These are phyloP conservation scores for Obba rivulosa DNA, from an alignment of 768 basidiomycete genomes.

Conservation along the genomic window DNA sequence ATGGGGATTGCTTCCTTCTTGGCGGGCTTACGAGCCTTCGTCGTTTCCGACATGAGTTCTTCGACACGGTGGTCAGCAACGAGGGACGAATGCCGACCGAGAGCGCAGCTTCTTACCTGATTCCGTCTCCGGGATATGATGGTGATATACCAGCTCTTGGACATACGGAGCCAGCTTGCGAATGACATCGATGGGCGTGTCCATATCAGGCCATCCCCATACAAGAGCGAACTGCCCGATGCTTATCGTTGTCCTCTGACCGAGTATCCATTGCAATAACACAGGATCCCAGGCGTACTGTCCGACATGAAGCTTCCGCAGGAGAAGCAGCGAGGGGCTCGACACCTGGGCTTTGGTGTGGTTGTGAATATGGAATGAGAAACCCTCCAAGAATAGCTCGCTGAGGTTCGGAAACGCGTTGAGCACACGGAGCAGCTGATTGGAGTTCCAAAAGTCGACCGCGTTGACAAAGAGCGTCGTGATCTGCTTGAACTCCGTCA, in stretches of 20 bases:
- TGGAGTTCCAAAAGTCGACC: constrained; percentile 11
- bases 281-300: neutral
- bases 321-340: neutral
- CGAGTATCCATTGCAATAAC: neutral
- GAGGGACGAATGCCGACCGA: too few relatives aligned
- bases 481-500: neutral
- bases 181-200: neutral
- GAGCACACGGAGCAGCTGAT: constrained; percentile 8
- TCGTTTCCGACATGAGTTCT: too few relatives aligned
- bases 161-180: neutral
- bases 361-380: constrained; percentile 1
- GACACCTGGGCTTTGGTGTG: neutral
- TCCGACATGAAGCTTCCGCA: constrained; percentile 1
- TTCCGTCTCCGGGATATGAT: neutral
- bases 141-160: neutral
- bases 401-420: constrained; percentile 6
- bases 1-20: too few relatives aligned
- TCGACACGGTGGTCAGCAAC: too few relatives aligned
- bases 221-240: neutral
- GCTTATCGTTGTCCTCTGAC: neutral
- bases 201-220: constrained; percentile 1
- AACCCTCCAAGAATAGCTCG: constrained; percentile 1
- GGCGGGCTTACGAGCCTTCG: too few relatives aligned
- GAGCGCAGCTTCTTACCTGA: too few relatives aligned
- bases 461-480: neutral